A percentile compares a stretch with the other conserved stretches of the same genome.
Evolutionary conservation across 2,329 filamentous ascomycete genomes (phyloP).

Genomic region (Fusarium illudens): DNA sequence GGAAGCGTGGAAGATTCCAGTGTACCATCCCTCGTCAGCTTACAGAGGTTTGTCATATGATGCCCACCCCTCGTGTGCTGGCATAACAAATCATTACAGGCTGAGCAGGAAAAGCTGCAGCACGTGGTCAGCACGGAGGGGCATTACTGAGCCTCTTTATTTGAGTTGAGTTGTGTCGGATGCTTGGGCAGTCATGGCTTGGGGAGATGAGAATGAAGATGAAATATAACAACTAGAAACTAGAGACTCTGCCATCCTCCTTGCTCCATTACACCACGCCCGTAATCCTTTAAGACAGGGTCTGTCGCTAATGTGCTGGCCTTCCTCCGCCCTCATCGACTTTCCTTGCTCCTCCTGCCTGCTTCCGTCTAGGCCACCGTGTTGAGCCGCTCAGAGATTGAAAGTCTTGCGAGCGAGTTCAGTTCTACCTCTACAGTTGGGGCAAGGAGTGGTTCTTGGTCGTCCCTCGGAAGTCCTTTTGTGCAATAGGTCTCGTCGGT

Average conservation of each 20-base stretch:
- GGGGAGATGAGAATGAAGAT: background rate
- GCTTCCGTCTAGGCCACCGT: too few species aligned
- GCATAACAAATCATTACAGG: background rate
- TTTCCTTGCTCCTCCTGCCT: background rate
- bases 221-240: background rate
- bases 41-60: background rate
- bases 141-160: background rate
- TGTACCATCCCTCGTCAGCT: background rate
- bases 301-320: background rate
- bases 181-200: background rate
- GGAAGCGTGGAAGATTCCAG: conserved; percentile 8
- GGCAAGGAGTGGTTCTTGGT: background rate
- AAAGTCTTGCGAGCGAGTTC: background rate
- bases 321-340: background rate
- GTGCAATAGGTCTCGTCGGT: background rate
- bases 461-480: background rate
- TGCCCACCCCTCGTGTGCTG: background rate
- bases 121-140: background rate
- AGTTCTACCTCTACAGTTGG: background rate
- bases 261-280: background rate
- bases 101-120: background rate
- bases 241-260: background rate
- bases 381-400: background rate
- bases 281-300: background rate
- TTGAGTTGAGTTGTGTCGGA: background rate